These are phyloP conservation scores for Boletellus ananas DNA, from an alignment of 768 basidiomycete species.

Conservation along the genomic window DNA sequence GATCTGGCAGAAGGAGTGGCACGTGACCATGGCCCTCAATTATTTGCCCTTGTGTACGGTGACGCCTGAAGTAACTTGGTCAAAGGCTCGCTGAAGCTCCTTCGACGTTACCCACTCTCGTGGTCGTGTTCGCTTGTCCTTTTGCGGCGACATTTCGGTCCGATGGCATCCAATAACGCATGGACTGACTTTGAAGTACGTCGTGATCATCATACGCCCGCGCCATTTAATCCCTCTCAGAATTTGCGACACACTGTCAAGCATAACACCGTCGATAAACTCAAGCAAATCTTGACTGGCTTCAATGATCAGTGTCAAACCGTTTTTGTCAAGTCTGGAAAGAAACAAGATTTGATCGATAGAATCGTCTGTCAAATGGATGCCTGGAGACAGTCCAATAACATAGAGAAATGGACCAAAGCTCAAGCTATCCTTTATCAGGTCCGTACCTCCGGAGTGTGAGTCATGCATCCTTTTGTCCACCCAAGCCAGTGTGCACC, in stretches of 20 bases:
- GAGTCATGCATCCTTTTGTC: slow-evolving; percentile 36
- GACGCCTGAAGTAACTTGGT: slow-evolving; percentile 17
- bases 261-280: slow-evolving; percentile 78
- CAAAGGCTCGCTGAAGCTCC: slow-evolving; percentile 3
- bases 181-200: slow-evolving; percentile 78
- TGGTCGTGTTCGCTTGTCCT: slow-evolving; percentile 9
- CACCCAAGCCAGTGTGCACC: slow-evolving; percentile 7
- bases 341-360: slow-evolving; percentile 85
- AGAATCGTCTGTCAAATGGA: slow-evolving; percentile 61
- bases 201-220: slow-evolving; percentile 5
- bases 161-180: slow-evolving; percentile 58
- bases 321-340: slow-evolving; percentile 69
- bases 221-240: slow-evolving; percentile 38
- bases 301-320: slow-evolving; percentile 76
- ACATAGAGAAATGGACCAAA: slow-evolving; percentile 63
- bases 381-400: slow-evolving; percentile 52
- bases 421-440: slow-evolving; percentile 65
- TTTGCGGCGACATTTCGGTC: slow-evolving; percentile 11
- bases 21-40: slow-evolving; percentile 22
- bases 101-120: slow-evolving; percentile 9
- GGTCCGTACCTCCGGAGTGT: slow-evolving; percentile 65
- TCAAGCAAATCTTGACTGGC: slow-evolving; percentile 76
- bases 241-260: slow-evolving; percentile 65
- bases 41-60: slow-evolving; percentile 36
- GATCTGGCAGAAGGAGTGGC: slow-evolving; percentile 20